Evolutionary conservation across 331 rosid genomes (phyloP).

Genomic region (Malus hybrid): DNA sequence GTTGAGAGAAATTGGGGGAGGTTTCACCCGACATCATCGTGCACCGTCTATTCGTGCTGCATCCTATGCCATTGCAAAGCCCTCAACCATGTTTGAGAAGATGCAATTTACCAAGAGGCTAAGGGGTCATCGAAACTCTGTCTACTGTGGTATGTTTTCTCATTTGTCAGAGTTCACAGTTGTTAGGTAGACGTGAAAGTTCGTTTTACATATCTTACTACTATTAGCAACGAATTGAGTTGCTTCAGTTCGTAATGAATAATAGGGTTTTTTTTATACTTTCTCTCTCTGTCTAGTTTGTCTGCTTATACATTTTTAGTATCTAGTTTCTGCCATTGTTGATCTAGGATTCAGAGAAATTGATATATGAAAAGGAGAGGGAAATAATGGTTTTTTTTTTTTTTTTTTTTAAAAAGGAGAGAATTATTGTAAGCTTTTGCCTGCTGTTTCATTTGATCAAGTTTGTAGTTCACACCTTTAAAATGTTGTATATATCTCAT

Average conservation of each 20-base stretch:
- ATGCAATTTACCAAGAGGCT: conserved; percentile 81
- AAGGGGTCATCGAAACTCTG: conserved; percentile 97
- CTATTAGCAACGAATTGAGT: no score
- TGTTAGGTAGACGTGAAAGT: neutral
- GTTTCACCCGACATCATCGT: conserved; percentile 86
- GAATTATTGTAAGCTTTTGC: neutral
- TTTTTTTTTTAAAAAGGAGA: neutral
- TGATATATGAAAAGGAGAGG: no score
- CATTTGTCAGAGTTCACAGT: neutral
- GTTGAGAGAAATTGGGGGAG: conserved; percentile 98
- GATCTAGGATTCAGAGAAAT: no score
- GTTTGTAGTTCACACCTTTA: neutral
- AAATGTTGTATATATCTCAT: neutral
- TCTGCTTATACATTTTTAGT: no score
- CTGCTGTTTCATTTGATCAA: neutral
- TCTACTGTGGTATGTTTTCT: conserved; percentile 78
- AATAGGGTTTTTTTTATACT: no score
- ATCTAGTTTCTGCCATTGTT: no score
- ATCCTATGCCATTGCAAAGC: conserved; percentile 91
- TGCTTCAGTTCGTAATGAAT: no score
- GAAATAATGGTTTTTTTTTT: neutral
- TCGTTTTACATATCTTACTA: neutral
- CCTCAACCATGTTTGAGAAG: conserved; percentile 89
- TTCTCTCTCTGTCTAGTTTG: no score
- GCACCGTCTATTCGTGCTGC: conserved; percentile 95